These are phyloP conservation scores for Alnus rubra DNA, from an alignment of 306 rosid genomes.

Conservation along the genomic window DNA sequence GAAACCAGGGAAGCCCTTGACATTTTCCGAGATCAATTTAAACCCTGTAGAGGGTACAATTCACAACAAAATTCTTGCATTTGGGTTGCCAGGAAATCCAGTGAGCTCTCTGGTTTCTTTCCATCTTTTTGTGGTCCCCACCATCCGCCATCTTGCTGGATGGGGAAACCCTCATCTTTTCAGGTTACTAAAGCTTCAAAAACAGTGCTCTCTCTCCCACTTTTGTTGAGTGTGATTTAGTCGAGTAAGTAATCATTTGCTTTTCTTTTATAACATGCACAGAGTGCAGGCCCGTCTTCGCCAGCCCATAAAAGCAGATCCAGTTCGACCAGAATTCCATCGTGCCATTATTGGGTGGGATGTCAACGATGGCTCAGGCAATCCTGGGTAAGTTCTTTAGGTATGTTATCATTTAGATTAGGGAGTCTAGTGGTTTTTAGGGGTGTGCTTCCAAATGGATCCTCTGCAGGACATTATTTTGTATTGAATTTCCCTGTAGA, in stretches of 20 bases:
- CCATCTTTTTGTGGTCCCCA: slow-evolving; percentile 83
- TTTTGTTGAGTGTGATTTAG: not conserved
- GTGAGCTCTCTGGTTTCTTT: slow-evolving; percentile 86
- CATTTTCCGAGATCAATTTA: slow-evolving; percentile 68
- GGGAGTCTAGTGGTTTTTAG: not conserved
- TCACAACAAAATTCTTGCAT: slow-evolving; percentile 56
- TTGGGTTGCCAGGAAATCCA: slow-evolving; percentile 97
- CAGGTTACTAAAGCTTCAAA: slow-evolving; percentile 53
- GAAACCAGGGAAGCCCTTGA: slow-evolving; percentile 94
- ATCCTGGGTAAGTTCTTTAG: slow-evolving; percentile 69
- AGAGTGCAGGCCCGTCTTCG: slow-evolving; percentile 77
- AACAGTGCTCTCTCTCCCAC: not conserved
- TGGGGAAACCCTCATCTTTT: slow-evolving; percentile 71
- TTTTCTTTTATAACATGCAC: slow-evolving; percentile 21
- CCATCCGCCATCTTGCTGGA: slow-evolving; percentile 79
- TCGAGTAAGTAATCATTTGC: slow-evolving; percentile 5
- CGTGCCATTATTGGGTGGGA: slow-evolving; percentile 72
- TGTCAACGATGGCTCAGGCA: slow-evolving; percentile 78
- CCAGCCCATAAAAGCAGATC: slow-evolving; percentile 66
- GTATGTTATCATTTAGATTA: slow-evolving; percentile 12
- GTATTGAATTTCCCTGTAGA: not conserved
- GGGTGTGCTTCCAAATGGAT: not conserved
- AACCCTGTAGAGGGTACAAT: slow-evolving; percentile 38
- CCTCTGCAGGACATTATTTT: not conserved
- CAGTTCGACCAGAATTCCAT: slow-evolving; percentile 75